These are phyloP conservation scores for Fusarium sp. DNA, from an alignment of 2,329 filamentous ascomycete genomes.

Conservation along the genomic window DNA sequence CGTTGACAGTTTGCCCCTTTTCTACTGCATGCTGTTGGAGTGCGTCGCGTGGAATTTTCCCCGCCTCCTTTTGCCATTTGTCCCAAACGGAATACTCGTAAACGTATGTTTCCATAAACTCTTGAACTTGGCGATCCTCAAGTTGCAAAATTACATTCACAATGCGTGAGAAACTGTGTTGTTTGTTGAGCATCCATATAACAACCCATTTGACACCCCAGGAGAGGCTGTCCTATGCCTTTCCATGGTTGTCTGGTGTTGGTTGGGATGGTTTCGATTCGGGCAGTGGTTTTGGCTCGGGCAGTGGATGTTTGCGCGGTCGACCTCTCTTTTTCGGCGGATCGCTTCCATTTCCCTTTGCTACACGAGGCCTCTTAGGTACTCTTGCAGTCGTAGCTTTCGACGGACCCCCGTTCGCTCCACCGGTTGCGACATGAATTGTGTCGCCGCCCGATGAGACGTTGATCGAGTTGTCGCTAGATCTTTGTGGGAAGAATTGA, in stretches of 20 bases:
- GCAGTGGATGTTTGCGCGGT: not conserved
- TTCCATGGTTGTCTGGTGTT: not conserved
- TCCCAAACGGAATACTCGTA: constrained; percentile 34
- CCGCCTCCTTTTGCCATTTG: constrained; percentile 29
- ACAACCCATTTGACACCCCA: constrained; percentile 45
- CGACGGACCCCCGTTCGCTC: not conserved
- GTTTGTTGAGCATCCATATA: constrained; percentile 35
- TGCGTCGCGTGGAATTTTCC: constrained; percentile 17
- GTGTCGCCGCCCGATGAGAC: not conserved
- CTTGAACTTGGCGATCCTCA: constrained; percentile 30
- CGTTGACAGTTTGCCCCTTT: constrained; percentile 8
- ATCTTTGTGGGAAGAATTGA: not conserved
- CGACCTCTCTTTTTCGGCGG: not conserved
- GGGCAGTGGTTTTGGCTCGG: not conserved
- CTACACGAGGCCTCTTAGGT: not conserved
- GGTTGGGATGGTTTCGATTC: too few relatives aligned
- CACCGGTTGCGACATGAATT: not conserved
- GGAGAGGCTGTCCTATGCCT: constrained; percentile 40
- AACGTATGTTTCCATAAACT: constrained; percentile 41
- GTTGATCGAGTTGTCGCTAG: not conserved
- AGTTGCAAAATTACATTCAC: constrained; percentile 34
- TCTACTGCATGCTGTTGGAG: constrained; percentile 18
- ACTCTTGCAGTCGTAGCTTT: not conserved
- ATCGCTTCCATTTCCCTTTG: not conserved
- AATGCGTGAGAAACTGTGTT: constrained; percentile 36